A percentile compares a stretch with the other conserved stretches of the same genome.
phyloP scores from a whole-genome alignment of 805 yeast genomes.

The Saccharomyces paradoxus region DNA sequence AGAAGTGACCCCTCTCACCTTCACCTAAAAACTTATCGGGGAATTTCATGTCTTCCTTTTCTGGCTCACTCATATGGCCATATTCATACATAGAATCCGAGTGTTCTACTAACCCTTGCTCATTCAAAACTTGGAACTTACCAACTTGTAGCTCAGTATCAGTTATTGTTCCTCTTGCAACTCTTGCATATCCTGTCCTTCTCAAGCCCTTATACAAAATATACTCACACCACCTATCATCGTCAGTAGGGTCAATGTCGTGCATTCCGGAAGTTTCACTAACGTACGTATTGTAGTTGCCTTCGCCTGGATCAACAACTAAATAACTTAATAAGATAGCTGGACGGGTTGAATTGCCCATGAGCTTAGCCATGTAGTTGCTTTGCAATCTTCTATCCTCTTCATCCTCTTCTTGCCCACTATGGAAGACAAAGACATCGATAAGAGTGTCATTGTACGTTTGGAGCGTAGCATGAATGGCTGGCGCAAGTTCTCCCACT shows the following conservation, averaged over 20 bases:
- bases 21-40: slow-evolving; percentile 76
- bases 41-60: slow-evolving; percentile 55
- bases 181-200: slow-evolving; percentile 89
- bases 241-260: slow-evolving; percentile 87
- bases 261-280: slow-evolving; percentile 78
- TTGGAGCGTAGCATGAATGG: slow-evolving; percentile 90
- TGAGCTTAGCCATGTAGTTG: slow-evolving; percentile 61
- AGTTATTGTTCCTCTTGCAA: slow-evolving; percentile 86
- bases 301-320: slow-evolving; percentile 79
- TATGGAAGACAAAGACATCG: slow-evolving; percentile 93
- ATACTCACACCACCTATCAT: slow-evolving; percentile 99
- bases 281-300: slow-evolving; percentile 88
- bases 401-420: slow-evolving; percentile 95
- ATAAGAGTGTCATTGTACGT: slow-evolving; percentile 71
- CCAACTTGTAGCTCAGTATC: slow-evolving; percentile 96
- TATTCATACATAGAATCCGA: slow-evolving; percentile 44
- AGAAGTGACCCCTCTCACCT: slow-evolving; percentile 88
- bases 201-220: slow-evolving; percentile 78
- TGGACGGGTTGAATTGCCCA: slow-evolving; percentile 82
- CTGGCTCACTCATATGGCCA: slow-evolving; percentile 44
- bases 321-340: slow-evolving; percentile 78
- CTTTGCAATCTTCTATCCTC: slow-evolving; percentile 89
- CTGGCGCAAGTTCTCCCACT: slow-evolving; percentile 96
- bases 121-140: slow-evolving; percentile 57
- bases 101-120: slow-evolving; percentile 27